Evolutionary conservation across 2,329 filamentous ascomycete species (phyloP).

Genomic region (Nannizziopsis barbatae): DNA sequence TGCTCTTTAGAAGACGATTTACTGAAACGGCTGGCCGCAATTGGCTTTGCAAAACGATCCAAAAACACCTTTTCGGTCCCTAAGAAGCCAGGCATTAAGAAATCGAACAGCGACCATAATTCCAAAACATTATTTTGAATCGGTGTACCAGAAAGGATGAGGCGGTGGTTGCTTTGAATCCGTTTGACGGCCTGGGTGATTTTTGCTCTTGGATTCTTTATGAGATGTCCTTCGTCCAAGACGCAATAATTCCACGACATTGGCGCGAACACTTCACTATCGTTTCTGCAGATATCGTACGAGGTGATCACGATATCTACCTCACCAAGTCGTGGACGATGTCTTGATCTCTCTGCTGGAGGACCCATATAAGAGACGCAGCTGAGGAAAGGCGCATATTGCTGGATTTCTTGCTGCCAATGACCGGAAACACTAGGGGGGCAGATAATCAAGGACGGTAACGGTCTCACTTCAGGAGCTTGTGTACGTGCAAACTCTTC

Average conservation of each 20-base stretch:
- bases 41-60: constrained; percentile 88
- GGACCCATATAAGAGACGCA: constrained; percentile 87
- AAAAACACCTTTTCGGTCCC: constrained; percentile 95
- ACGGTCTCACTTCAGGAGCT: constrained; percentile 61
- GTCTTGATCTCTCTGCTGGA: constrained; percentile 62
- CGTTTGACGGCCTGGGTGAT: constrained; percentile 87
- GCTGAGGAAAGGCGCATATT: constrained; percentile 86
- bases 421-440: constrained; percentile 93
- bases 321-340: constrained; percentile 57
- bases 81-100: constrained; percentile 96
- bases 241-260: constrained; percentile 97
- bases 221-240: constrained; percentile 91
- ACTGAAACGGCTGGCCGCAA: constrained; percentile 84
- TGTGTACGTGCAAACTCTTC: constrained; percentile 80
- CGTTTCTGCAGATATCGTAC: constrained; percentile 95
- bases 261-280: constrained; percentile 69
- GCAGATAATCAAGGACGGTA: constrained; percentile 90
- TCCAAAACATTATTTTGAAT: constrained; percentile 98
- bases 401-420: constrained; percentile 95
- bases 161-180: constrained; percentile 78
- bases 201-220: constrained; percentile 98
- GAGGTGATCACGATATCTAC: constrained; percentile 95
- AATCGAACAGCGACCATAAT: constrained; percentile 96
- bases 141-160: constrained; percentile 92
- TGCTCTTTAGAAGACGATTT: constrained; percentile 98